phyloP scores from a whole-genome alignment of 345 rosid genomes.

The Populus pruinosa region DNA sequence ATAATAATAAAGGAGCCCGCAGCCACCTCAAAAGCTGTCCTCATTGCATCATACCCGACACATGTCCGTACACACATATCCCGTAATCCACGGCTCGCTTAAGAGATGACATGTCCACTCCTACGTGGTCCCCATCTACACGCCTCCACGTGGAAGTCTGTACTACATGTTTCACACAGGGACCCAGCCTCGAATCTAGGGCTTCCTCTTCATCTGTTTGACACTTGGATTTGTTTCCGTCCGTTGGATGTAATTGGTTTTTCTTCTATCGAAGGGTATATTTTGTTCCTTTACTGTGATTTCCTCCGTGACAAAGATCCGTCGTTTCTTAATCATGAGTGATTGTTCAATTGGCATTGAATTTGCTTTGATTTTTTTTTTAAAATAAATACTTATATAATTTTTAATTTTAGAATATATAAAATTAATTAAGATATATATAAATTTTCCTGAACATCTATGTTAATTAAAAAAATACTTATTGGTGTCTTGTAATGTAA shows the following conservation, averaged over 20 bases:
- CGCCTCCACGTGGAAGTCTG: slow-evolving; percentile 36
- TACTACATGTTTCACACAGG: slow-evolving; percentile 19
- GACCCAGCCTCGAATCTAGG: background rate
- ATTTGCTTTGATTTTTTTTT: no score
- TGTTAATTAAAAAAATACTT: no score
- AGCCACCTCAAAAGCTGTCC: background rate
- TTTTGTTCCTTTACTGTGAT: background rate
- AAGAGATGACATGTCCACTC: slow-evolving; percentile 27
- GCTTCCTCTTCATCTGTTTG: background rate
- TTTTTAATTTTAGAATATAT: no score
- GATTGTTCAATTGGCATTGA: no score
- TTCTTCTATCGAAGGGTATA: background rate
- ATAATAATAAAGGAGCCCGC: background rate
- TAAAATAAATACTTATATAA: no score
- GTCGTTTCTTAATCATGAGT: no score
- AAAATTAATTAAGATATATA: no score
- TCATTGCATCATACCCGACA: background rate
- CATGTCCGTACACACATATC: slow-evolving; percentile 31
- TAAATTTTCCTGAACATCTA: no score
- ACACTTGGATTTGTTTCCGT: background rate
- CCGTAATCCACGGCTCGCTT: slow-evolving; percentile 32
- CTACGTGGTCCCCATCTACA: slow-evolving; percentile 12
- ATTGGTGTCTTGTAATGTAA: no score
- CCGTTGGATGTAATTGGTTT: background rate
- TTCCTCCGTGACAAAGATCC: background rate